phyloP scores from a whole-genome alignment of 371 early-diverging fungal genomes.

The Polyrhizophydium stewartii region DNA sequence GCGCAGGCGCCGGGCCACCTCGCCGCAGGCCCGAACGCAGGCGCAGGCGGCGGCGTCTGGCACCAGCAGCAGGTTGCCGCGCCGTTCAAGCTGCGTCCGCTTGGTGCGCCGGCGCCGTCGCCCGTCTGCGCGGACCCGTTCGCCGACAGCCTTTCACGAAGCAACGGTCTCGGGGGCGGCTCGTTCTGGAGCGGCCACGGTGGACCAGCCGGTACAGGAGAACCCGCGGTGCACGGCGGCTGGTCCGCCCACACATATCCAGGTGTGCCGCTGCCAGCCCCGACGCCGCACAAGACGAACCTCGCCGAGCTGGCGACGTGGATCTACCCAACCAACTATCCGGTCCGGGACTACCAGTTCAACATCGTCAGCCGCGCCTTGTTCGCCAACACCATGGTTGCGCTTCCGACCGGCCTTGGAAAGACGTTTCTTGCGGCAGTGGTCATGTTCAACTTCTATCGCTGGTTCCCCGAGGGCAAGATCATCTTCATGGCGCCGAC shows the following conservation, averaged over 20 bases:
- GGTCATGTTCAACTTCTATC: slow-evolving; percentile 83
- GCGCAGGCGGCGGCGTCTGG: too few relatives aligned
- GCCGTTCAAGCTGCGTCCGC: not conserved
- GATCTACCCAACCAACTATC: slow-evolving; percentile 78
- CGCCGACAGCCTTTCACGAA: not conserved
- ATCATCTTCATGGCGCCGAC: slow-evolving; percentile 91
- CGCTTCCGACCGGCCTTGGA: slow-evolving; percentile 75
- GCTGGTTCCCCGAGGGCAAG: slow-evolving; percentile 90
- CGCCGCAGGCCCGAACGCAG: too few relatives aligned
- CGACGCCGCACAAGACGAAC: slow-evolving; percentile 45
- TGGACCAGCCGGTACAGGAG: not conserved
- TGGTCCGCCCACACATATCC: not conserved
- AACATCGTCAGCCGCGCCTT: slow-evolving; percentile 77
- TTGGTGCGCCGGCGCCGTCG: not conserved
- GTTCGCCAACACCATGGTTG: slow-evolving; percentile 82
- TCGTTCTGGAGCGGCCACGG: too few relatives aligned
- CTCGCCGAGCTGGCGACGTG: slow-evolving; percentile 56
- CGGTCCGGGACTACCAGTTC: slow-evolving; percentile 82
- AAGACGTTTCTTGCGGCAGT: slow-evolving; percentile 97
- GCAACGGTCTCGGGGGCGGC: too few relatives aligned
- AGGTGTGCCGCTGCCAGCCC: not conserved
- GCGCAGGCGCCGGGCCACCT: too few relatives aligned
- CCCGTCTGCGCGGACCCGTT: not conserved
- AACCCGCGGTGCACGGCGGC: not conserved
- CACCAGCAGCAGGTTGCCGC: too few relatives aligned